Conservation (phyloP, 108 stramenopile species). For the Parmales sp. region DNA sequence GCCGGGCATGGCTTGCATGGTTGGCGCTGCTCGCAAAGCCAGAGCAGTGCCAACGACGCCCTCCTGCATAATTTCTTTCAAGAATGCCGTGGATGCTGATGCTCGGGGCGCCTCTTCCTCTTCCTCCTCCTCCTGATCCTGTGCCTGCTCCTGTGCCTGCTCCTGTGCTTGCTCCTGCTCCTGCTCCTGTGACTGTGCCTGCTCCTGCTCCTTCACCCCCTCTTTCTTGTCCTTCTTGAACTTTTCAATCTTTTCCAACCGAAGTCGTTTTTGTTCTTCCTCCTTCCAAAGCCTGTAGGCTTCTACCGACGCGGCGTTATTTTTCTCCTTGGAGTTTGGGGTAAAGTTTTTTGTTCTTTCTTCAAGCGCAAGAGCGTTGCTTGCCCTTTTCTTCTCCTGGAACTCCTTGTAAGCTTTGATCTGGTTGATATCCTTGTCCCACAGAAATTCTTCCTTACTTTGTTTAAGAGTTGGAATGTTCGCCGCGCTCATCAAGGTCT, state of each 20-base stretch:
- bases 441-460: too few relatives aligned
- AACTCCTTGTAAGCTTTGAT: background rate
- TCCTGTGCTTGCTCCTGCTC: background rate
- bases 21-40: too few relatives aligned
- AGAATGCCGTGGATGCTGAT: too few relatives aligned
- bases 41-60: too few relatives aligned
- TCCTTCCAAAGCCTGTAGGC: too few relatives aligned
- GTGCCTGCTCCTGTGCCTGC: background rate
- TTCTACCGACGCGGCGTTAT: too few relatives aligned
- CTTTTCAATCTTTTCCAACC: background rate
- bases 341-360: too few relatives aligned
- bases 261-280: too few relatives aligned
- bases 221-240: conserved; percentile 7
- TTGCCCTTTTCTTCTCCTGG: background rate
- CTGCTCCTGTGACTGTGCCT: background rate
- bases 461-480: too few relatives aligned
- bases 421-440: background rate
- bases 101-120: background rate
- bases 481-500: too few relatives aligned
- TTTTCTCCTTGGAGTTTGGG: background rate
- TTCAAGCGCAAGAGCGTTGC: background rate
- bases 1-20: too few relatives aligned
- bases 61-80: too few relatives aligned
- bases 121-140: background rate
- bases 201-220: background rate